Evolutionary conservation across 129 eudicot species (phyloP), one percentile per base, ranked within the genome.

Genomic region (Oenanthe sinensis): DNA sequence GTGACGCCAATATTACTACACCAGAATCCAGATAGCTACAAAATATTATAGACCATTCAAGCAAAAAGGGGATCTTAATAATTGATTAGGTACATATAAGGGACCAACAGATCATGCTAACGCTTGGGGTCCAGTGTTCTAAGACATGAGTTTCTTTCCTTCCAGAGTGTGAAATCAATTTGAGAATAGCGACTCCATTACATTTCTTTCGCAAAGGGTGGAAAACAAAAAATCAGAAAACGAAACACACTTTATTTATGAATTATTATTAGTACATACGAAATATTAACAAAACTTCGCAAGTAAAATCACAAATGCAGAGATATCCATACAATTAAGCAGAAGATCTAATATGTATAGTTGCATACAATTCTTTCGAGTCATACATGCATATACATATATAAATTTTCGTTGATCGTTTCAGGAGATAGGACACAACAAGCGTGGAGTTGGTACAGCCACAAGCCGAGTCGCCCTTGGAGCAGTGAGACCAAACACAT

Each of bases 401-500:
- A 12, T 12, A 6, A 12, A 0, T 26, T 67, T 9, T 14, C 22
- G 2, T 12, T 67, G 42, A 47, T 4, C 8, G 40, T 43, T 7
- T 80, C 84, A 91, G 49, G 82, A 81, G 55, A 91, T 77, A 8
- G 86, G 90, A 81, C 97, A 84, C 19, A 89, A 79, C 71, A 91
- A 77, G 50, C 97, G 85, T 17, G 92, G 92, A 15, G 75, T 87
- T 3, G 97, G 97, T 48, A 92, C 88, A 13, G 97, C 97, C 42
- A 84, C 83, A 6, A 92, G 92, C 20, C 95, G 90, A 74, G 52
- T 85, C 60, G 97, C 97, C 28, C 84, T 85, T 0, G 97, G 97
- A 37, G 97, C 92, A 14, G 97, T 92, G 82, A 92, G 91, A n/a
- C 97, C 97, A 55, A 92, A 92, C 80, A 92, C 87, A 55, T 92